Evolutionary conservation across 2,329 filamentous ascomycete species (phyloP).

Genomic region (Fusarium poae): DNA sequence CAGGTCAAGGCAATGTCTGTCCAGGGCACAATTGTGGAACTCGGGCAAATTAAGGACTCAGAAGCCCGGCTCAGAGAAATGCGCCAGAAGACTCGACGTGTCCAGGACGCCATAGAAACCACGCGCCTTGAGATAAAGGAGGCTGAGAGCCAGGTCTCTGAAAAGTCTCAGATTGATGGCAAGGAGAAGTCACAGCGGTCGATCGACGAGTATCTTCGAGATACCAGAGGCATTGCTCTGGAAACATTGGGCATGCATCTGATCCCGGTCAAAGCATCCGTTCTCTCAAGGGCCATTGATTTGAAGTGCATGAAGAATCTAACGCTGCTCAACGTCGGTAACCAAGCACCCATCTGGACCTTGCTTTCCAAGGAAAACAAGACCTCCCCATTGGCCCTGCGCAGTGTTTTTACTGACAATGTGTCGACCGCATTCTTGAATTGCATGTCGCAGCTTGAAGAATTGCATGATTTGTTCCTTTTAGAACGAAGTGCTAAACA

Average conservation of each 20-base stretch:
- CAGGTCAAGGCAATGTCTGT: conserved; percentile 50
- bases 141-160: conserved; percentile 47
- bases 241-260: conserved; percentile 68
- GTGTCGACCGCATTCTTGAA: conserved; percentile 68
- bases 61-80: conserved; percentile 50
- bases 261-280: conserved; percentile 70
- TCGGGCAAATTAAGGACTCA: conserved; percentile 46
- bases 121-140: conserved; percentile 56
- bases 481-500: conserved; percentile 66
- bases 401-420: conserved; percentile 73
- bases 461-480: conserved; percentile 70
- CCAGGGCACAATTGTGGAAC: conserved; percentile 42
- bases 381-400: conserved; percentile 63
- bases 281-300: conserved; percentile 69
- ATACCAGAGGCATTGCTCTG: conserved; percentile 70
- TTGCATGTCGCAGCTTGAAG: conserved; percentile 65
- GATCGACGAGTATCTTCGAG: conserved; percentile 67
- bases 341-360: conserved; percentile 71
- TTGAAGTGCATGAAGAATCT: conserved; percentile 67
- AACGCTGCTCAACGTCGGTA: conserved; percentile 73
- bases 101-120: conserved; percentile 53
- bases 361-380: conserved; percentile 68
- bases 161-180: conserved; percentile 28
- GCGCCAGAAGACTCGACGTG: conserved; percentile 51
- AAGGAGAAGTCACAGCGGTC: conserved; percentile 42